Evolutionary conservation across 1,284 basidiomycete genomes (phyloP).

Genomic region (Ustilago crameri): DNA sequence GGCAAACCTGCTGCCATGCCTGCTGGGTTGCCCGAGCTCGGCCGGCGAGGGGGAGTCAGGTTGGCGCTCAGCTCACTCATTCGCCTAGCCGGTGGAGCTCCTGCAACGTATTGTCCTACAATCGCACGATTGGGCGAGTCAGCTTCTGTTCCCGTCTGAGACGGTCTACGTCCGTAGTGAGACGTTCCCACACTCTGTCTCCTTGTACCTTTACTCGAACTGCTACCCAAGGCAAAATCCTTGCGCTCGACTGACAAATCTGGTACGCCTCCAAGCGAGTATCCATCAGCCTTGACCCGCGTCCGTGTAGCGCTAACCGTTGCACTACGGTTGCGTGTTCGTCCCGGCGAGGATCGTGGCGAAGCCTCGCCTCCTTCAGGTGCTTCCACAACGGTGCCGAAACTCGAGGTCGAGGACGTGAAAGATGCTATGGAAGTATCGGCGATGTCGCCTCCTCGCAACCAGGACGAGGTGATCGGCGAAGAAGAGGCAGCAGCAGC

Average conservation of each 20-base stretch:
- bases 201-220: constrained; percentile 5
- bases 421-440: constrained; percentile 11
- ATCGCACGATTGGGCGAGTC: background rate
- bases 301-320: constrained; percentile 22
- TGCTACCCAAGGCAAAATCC: background rate
- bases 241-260: background rate
- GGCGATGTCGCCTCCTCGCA: background rate
- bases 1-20: background rate
- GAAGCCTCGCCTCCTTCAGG: constrained; percentile 9
- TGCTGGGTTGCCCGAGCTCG: background rate
- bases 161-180: constrained; percentile 6
- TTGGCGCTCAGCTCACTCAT: constrained; percentile 9
- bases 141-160: constrained; percentile 3
- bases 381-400: constrained; percentile 10
- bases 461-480: background rate
- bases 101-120: background rate
- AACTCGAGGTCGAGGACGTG: constrained; percentile 19
- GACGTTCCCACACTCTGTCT: constrained; percentile 25
- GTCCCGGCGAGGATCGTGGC: constrained; percentile 16
- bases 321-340: constrained; percentile 28
- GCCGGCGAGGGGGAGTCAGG: constrained; percentile 1
- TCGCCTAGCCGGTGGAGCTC: constrained; percentile 2
- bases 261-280: background rate
- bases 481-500: background rate
- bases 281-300: constrained; percentile 5